Base-by-base conservation (phyloP, 352 stramenopile species). In the Pythium periplocum region DNA sequence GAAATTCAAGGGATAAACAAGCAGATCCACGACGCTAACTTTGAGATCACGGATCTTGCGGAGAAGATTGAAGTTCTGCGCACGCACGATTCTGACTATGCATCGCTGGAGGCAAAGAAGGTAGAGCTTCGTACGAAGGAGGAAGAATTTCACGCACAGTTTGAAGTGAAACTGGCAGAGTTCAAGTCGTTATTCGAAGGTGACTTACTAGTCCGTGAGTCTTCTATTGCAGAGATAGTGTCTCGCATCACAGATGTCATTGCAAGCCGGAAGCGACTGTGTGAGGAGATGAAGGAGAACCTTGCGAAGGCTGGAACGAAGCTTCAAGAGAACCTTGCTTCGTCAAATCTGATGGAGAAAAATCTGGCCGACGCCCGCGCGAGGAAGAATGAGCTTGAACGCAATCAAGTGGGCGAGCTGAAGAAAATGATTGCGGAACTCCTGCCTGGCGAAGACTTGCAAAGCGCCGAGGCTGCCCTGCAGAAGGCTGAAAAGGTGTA, bases 401-500 rank as follows among this genome's bases (percentile, higher is more conserved):
- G 70, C 3, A 64, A 72, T 7, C 57, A 84, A n/a, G 62, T 92
- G 36, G 67, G 59, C 33, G 61, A 73, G 0, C 55, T 92, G 36
- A 75, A 76, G 50, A 55, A 52, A 35, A 61, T 78, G n/a, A 52
- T 92, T 4, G 62, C 69, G 7, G 76, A 82, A 34, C 48, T 88
- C 5, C 31, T 74, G 40, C 66, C 78, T 30, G 68, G 64, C 12
- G 61, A 74, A 34, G 68, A 78, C 38, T 6, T 90, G 10, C 53
- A 57, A 44, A 65, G 76, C 39, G 76, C 80, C 5, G 79, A 92
- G 35, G 52, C 57, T 4, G 71, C 69, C 6, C 44, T 91, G 4
- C 60, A 73, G 12, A 59, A 75, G 33, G 68, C 83, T 4, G 78
- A 94, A 45, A 74, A 73, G 32, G 48, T 53, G 36, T 92, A 92